Evolutionary conservation across 306 rosid species (phyloP), one percentile per base, ranked within the genome.

Genomic region (Lathyrus aphaca): DNA sequence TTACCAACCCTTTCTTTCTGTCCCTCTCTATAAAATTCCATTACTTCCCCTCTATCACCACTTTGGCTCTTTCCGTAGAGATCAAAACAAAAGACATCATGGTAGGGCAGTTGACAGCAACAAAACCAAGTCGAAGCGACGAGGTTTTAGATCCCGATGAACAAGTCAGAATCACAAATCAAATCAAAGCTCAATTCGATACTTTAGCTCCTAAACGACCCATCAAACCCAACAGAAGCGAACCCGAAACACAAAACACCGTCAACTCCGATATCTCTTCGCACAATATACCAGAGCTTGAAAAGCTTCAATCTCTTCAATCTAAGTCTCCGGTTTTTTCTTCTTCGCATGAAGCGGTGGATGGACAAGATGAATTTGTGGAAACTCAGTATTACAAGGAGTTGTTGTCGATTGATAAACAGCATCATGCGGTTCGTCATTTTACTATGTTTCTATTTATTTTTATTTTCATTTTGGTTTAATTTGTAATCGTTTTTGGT

Each of bases 41-140:
- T 9, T 8, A 39, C 49, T 12, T 5, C 40, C 11, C 35, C 50
- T 11, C 17, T 32, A 39, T 5, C 13, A 9, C 19, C 13, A 8
- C n/a, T 8, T 32, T 19, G 29, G 15, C 27, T 2, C 6, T 4
- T 39, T 68, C 48, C 4, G 15, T 2, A 29, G 1, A 35, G 11
- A 69, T 9, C 23, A 27, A 61, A 4, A 48, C 10, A 32, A 35
- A 3, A 18, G 3, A 44, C 55, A 81, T 2, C 13, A 81, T 81
- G 88, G 80, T 82, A 76, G 86, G 81, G 29, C 74, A 79, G 6
- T 7, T 8, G 83, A 75, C 78, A 66, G 58, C 35, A 79, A 72
- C 72, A 2, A 89, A 89, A 80, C 93, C 96, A 1, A 83, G 93
- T 76, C 82, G 93, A 60, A 89, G 96, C 77, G 96, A 89, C 82